Evolutionary conservation across 164 flowering plant species (phyloP), one percentile per base, ranked within the genome.

Genomic region (Nymphaea colorata): DNA sequence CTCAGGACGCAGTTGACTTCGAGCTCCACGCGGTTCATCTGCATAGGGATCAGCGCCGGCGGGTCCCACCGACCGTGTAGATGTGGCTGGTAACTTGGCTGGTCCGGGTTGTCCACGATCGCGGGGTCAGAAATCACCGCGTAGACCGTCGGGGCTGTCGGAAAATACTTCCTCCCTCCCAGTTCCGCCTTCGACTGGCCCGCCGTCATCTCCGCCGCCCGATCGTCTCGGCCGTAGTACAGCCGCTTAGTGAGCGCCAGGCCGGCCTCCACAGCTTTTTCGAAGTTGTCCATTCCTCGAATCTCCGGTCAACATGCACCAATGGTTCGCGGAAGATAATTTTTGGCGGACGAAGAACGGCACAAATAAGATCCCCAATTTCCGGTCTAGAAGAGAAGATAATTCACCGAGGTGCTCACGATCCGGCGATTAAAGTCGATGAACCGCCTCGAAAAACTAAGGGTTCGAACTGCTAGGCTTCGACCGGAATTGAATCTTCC

Each of bases 51-150:
- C 76, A 95, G 74, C 53, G 93, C 98, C 10, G 98, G 91, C 2
- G 96, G 91, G 74, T 88, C 90, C 69, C 96, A 90, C 62, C 93
- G 67, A 11, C 99, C 99, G 69, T 90, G 83, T 47, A 95, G 96
- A 69, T 95, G 84, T 45, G 98, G 98, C 87, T 95, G 99, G 78
- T 90, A 95, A 78, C 98, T 95, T 18, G 97, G 92, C 4, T 90
- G 73, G 67, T 95, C 99, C 8, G 99, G 99, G 64, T 92, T 95
- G 67, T 95, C 99, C 12, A 95, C 99, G 55, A 88, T 81, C 6
- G 72, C 68, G 15, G 99, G 99, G 60, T 95, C 85, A 10, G 61
- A 47, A 0, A 94, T 82, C 6, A 91, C 92, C 10, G 95, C 97
- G 72, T 91, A 91, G 0, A 84, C 79, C 96, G 91, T 94, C 6